Evolutionary conservation across 2,329 filamentous ascomycete species (phyloP).

Genomic region (Fusarium ramigenum): DNA sequence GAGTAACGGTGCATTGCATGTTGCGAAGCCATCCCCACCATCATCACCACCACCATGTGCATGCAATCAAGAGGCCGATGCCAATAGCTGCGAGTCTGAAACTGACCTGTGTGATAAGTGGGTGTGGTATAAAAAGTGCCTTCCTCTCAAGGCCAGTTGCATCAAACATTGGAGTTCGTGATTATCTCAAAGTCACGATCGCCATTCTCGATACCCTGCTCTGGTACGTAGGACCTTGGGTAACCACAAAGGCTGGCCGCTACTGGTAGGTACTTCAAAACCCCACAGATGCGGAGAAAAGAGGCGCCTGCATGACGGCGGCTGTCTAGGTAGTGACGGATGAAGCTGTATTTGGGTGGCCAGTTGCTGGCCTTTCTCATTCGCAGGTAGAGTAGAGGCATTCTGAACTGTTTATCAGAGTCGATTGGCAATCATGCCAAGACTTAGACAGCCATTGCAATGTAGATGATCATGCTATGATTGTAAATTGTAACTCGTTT

Average conservation of each 20-base stretch:
- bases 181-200: conserved; percentile 2
- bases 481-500: not conserved
- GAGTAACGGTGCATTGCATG: not conserved
- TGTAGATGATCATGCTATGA: not conserved
- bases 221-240: not conserved
- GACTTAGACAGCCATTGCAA: not conserved
- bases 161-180: conserved; percentile 19
- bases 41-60: not conserved
- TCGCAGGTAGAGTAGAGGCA: too few relatives aligned
- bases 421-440: not conserved
- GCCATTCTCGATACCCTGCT: conserved; percentile 1
- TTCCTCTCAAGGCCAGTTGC: conserved; percentile 26
- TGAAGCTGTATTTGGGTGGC: not conserved
- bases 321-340: too few relatives aligned
- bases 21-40: not conserved
- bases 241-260: not conserved
- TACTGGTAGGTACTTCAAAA: conserved; percentile 4
- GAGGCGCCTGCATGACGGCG: not conserved
- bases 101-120: not conserved
- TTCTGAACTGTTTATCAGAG: not conserved
- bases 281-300: not conserved
- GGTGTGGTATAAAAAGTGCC: conserved; percentile 8
- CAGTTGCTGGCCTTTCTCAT: not conserved
- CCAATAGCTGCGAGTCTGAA: not conserved
- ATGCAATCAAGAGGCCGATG: not conserved